Conservation (phyloP, 768 basidiomycete genomes). For the Termitomyces sp. region DNA sequence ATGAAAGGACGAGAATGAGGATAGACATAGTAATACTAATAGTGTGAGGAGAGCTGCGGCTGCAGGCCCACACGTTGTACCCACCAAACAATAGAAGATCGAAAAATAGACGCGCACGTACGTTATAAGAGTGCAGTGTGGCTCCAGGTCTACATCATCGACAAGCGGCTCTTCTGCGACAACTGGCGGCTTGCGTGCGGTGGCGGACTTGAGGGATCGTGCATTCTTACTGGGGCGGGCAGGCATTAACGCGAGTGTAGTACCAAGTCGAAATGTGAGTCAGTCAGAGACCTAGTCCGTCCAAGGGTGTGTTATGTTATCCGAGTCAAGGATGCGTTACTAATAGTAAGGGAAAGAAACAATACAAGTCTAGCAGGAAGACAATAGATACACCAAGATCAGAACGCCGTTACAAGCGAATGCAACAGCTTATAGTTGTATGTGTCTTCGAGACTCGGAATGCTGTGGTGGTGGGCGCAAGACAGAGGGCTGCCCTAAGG, state of each 20-base stretch:
- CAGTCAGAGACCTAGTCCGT: background rate
- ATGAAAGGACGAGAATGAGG: too few species aligned
- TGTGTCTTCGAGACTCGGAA: too few species aligned
- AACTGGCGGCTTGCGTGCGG: background rate
- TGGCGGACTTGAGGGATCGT: background rate
- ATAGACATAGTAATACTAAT: too few species aligned
- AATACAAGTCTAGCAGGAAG: background rate
- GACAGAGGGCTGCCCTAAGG: too few species aligned
- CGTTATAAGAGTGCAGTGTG: background rate
- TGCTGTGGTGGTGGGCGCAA: too few species aligned
- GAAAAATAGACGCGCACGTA: background rate
- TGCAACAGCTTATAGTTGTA: too few species aligned
- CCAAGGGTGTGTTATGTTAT: too few species aligned
- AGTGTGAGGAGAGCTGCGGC: too few species aligned
- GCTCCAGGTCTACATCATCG: background rate
- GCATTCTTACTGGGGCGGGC: conserved; percentile 3
- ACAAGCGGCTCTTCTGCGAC: background rate
- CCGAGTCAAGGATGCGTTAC: too few species aligned
- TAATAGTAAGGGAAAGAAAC: too few species aligned
- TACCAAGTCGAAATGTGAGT: background rate
- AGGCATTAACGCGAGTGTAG: conserved; percentile 5
- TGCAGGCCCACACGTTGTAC: background rate
- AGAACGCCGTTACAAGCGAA: too few species aligned
- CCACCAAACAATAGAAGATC: background rate
- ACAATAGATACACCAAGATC: too few species aligned